Conservation (phyloP, 352 stramenopile genomes). For the Pythium phragmitis region DNA sequence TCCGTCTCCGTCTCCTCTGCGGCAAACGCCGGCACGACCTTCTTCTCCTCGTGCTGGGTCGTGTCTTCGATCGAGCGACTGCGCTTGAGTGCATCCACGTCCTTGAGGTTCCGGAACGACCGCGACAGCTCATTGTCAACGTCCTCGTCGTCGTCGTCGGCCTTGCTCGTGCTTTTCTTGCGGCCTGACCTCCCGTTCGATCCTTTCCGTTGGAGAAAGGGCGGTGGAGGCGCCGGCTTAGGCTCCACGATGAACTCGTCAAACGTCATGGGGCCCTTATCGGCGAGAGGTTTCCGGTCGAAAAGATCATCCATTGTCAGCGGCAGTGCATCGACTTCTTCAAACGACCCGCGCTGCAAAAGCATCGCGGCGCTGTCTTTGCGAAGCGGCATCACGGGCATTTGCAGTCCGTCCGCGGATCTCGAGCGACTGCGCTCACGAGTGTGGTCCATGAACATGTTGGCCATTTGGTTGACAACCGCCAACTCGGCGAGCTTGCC, state of each 20-base stretch:
- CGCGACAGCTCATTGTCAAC: slow-evolving; percentile 21
- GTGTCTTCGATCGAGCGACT: slow-evolving; percentile 25
- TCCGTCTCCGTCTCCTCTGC: slow-evolving; percentile 23
- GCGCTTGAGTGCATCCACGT: slow-evolving; percentile 26
- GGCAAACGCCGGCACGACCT: slow-evolving; percentile 7
- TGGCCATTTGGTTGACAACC: slow-evolving; percentile 19
- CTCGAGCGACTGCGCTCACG: slow-evolving; percentile 19
- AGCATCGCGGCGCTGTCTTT: slow-evolving; percentile 23
- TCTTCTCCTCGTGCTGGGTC: slow-evolving; percentile 9
- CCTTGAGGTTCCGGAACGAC: slow-evolving; percentile 28
- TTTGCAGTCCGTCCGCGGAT: slow-evolving; percentile 9
- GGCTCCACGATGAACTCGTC: slow-evolving; percentile 22
- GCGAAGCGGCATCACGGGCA: slow-evolving; percentile 10
- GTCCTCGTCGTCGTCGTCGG: slow-evolving; percentile 18
- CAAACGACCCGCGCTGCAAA: slow-evolving; percentile 15
- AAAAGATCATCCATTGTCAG: slow-evolving; percentile 26
- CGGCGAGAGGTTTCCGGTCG: slow-evolving; percentile 12
- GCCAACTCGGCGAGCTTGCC: slow-evolving; percentile 15
- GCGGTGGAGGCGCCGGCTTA: slow-evolving; percentile 13
- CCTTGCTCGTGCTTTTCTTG: slow-evolving; percentile 11
- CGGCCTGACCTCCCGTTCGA: slow-evolving; percentile 20
- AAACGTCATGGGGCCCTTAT: slow-evolving; percentile 29
- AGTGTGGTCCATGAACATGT: slow-evolving; percentile 22
- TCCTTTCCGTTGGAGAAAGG: slow-evolving; percentile 10
- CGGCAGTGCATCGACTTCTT: slow-evolving; percentile 24